Evolutionary conservation across 2,329 filamentous ascomycete species (phyloP).

Genomic region (Verticillium longisporum): DNA sequence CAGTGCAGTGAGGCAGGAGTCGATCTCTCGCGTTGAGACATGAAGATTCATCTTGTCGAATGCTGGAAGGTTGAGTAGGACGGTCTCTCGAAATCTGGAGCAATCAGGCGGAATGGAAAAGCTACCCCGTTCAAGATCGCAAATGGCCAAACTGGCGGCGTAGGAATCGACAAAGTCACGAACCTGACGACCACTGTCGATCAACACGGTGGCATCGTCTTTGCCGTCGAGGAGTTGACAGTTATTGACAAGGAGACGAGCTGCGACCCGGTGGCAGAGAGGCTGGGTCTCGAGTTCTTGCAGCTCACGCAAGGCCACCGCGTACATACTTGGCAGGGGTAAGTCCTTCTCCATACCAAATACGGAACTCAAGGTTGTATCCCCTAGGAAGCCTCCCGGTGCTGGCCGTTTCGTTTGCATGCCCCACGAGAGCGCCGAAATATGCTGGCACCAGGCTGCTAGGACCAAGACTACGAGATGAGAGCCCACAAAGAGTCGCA

Average conservation of each 20-base stretch:
- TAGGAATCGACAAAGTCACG: slow-evolving; percentile 51
- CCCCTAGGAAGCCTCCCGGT: neutral
- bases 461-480: neutral
- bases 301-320: slow-evolving; percentile 42
- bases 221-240: slow-evolving; percentile 53
- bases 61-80: slow-evolving; percentile 34
- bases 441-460: neutral
- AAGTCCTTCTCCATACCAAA: neutral
- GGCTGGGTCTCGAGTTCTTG: slow-evolving; percentile 49
- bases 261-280: slow-evolving; percentile 51
- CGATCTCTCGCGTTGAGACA: slow-evolving; percentile 45
- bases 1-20: slow-evolving; percentile 45
- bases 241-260: slow-evolving; percentile 48
- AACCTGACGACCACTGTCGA: slow-evolving; percentile 43
- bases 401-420: neutral
- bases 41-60: slow-evolving; percentile 37
- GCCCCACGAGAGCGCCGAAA: neutral
- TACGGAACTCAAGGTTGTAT: neutral
- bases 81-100: slow-evolving; percentile 42
- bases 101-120: slow-evolving; percentile 41
- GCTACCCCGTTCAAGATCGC: slow-evolving; percentile 46
- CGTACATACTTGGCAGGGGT: slow-evolving; percentile 32
- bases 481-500: neutral
- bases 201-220: slow-evolving; percentile 47
- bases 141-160: slow-evolving; percentile 49